Base-by-base conservation (phyloP, 345 rosid genomes). In the Hibiscus mutabilis region DNA sequence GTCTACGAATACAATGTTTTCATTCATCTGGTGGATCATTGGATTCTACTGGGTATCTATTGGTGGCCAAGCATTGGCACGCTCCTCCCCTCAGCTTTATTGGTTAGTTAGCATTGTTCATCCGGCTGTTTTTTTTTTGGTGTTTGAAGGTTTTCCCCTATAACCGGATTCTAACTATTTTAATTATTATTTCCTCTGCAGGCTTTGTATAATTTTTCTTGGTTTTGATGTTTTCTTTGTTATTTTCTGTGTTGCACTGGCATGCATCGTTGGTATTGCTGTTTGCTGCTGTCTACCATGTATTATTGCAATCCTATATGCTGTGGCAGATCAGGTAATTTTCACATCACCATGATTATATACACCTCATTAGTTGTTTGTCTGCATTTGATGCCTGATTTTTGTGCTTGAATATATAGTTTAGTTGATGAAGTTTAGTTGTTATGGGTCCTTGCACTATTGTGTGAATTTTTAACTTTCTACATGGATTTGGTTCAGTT, bases 31-130 rank as follows among this genome's bases (percentile, higher is more conserved):
- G 99, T 95, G 99, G 99, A 90, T 92, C 87, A 84, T 92, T 82
- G 99, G 99, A 42, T 95, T 92, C 84, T 95, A 92, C 80, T 92
- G 99, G 99, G 91, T 95, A 57, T 92, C 99, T 71, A 93, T 93
- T 19, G 96, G 97, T 75, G 93, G 91, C 70, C 93, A 90, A 82
- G 71, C 79, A 52, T 78, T 95, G 82, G 89, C 93, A 42, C 85
- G 55, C 47, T 80, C 68, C 68, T 88, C 96, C 73, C 94, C 91
- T 1, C 94, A 83, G 80, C 92, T 95, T 72, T 95, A 92, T 82
- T 95, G 99, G 99, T 90, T 79, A 70, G 92, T 74, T 57, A 22
- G 18, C 40, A 25, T 60, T 59, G 35, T 24, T 70, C 19, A 51
- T 69, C 68, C 55, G 62, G 65, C 68, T 35, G 44, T 15, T 29